These are phyloP conservation scores for Kregervanrija pseudodelftensis DNA, from an alignment of 805 yeast species.

Conservation along the genomic window DNA sequence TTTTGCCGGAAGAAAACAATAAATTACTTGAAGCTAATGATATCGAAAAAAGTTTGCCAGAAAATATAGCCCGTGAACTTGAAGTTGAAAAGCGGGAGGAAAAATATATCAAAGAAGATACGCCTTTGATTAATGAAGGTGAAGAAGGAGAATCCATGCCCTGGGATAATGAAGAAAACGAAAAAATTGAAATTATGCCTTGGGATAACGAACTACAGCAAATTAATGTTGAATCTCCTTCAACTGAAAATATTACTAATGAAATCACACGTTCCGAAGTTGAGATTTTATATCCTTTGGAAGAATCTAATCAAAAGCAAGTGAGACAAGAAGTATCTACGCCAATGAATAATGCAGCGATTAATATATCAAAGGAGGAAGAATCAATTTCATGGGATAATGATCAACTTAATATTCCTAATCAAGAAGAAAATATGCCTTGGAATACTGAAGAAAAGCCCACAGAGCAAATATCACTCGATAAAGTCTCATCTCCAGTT, in stretches of 20 bases:
- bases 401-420: background rate
- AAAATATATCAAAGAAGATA: background rate
- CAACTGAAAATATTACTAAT: no score
- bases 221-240: no score
- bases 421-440: conserved; percentile 4
- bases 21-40: no score
- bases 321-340: no score
- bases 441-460: conserved; percentile 1
- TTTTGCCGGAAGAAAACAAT: no score
- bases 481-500: background rate
- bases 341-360: background rate
- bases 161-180: conserved; percentile 3
- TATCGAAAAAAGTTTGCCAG: no score
- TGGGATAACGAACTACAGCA: background rate
- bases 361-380: background rate
- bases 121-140: background rate
- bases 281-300: no score
- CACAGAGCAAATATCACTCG: background rate
- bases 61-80: no score
- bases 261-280: no score
- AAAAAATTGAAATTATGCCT: conserved; percentile 2
- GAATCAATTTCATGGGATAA: background rate
- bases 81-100: conserved; percentile 5
- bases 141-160: conserved; percentile 3
- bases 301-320: no score